Conservation (phyloP, 2,329 filamentous ascomycete genomes). For the Nemania bipapillata region DNA sequence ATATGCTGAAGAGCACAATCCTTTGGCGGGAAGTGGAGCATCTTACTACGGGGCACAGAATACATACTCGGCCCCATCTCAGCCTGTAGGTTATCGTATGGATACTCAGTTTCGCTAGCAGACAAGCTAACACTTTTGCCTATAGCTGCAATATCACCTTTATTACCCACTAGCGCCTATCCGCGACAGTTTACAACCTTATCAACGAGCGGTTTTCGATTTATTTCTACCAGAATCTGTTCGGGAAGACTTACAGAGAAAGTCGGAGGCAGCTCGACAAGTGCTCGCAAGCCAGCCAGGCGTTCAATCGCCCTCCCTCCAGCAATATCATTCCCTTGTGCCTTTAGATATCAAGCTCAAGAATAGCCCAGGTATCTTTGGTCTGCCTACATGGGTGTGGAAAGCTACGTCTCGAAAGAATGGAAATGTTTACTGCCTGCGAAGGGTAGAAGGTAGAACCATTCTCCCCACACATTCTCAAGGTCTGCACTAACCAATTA, state of each 20-base stretch:
- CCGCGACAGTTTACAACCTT: slow-evolving; percentile 78
- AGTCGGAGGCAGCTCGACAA: slow-evolving; percentile 84
- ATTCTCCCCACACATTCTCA: neutral
- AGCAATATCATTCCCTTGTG: slow-evolving; percentile 92
- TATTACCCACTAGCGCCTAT: slow-evolving; percentile 87
- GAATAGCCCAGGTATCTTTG: slow-evolving; percentile 82
- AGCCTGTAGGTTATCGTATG: slow-evolving; percentile 64
- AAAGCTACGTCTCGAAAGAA: slow-evolving; percentile 91
- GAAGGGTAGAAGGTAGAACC: slow-evolving; percentile 78
- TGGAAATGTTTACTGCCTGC: slow-evolving; percentile 85
- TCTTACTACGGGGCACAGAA: slow-evolving; percentile 74
- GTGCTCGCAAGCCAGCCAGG: slow-evolving; percentile 76
- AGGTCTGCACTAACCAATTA: slow-evolving; percentile 27
- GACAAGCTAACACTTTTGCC: slow-evolving; percentile 32
- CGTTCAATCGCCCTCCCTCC: slow-evolving; percentile 76
- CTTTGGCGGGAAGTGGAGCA: slow-evolving; percentile 66
- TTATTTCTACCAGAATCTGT: slow-evolving; percentile 90
- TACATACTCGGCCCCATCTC: slow-evolving; percentile 63
- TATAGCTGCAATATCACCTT: slow-evolving; percentile 84
- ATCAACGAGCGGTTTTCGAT: slow-evolving; percentile 87
- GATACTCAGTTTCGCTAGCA: slow-evolving; percentile 10
- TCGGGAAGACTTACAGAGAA: slow-evolving; percentile 88
- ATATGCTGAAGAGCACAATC: slow-evolving; percentile 77
- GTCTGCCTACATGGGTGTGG: slow-evolving; percentile 92
- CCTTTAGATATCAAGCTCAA: slow-evolving; percentile 84